Conservation (phyloP, 179 eudicot genomes). For the Silene noctiflora region DNA sequence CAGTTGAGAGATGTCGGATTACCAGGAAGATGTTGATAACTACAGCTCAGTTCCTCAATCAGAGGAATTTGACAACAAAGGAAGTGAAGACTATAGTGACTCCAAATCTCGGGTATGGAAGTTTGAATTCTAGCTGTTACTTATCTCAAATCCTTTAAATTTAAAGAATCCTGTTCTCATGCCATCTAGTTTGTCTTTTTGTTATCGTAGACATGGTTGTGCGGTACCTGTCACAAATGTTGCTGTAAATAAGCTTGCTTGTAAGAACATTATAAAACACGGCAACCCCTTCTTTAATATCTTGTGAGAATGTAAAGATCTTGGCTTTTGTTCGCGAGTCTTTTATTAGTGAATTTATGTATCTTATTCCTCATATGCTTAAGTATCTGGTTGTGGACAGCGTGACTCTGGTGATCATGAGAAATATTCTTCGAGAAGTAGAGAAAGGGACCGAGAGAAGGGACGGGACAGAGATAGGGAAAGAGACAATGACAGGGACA, state of each 20-base stretch:
- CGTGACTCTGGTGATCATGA: slow-evolving; percentile 35
- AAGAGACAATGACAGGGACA: slow-evolving; percentile 17
- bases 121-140: background rate
- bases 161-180: background rate
- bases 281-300: background rate
- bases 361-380: slow-evolving; percentile 1
- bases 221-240: background rate
- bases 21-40: slow-evolving; percentile 27
- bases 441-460: slow-evolving; percentile 34
- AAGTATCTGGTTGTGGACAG: slow-evolving; percentile 20
- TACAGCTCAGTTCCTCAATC: slow-evolving; percentile 28
- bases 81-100: slow-evolving; percentile 26
- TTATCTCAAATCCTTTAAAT: background rate
- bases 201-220: background rate
- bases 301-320: background rate
- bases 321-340: background rate
- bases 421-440: slow-evolving; percentile 33
- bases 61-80: slow-evolving; percentile 18
- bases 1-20: slow-evolving; percentile 28
- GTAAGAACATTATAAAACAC: background rate
- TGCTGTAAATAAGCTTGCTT: background rate
- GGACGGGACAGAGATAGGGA: slow-evolving; percentile 29
- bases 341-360: background rate
- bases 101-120: slow-evolving; percentile 31
- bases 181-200: background rate